A percentile compares a stretch with the other conserved stretches of the same genome.
Conservation (phyloP, 2,329 filamentous ascomycete genomes). For the Diaporthe citrichinensis region DNA sequence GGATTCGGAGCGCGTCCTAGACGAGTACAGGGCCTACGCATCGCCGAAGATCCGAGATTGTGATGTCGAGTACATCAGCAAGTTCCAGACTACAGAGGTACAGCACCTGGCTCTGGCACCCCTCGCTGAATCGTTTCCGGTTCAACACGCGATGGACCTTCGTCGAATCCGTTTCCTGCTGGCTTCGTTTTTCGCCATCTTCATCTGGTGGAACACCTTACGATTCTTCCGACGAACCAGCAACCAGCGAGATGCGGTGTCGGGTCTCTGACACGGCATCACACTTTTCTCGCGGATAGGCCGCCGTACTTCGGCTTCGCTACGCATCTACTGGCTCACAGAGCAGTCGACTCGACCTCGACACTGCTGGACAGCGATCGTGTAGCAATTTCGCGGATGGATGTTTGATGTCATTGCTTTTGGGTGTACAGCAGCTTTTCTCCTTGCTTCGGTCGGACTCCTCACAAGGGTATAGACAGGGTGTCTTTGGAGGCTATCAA, state of each 20-base stretch:
- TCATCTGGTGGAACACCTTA: constrained; percentile 32
- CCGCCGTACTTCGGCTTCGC: background rate
- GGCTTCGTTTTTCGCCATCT: constrained; percentile 24
- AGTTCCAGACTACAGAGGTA: constrained; percentile 59
- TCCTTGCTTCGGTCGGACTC: constrained; percentile 29
- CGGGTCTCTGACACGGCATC: constrained; percentile 7
- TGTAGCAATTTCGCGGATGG: background rate
- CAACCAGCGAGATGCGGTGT: background rate
- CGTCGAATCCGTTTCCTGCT: constrained; percentile 41
- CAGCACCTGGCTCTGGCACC: constrained; percentile 34
- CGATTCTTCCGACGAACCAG: constrained; percentile 11
- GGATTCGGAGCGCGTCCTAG: constrained; percentile 72
- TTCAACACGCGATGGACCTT: constrained; percentile 51
- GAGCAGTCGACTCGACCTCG: constrained; percentile 9
- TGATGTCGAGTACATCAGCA: constrained; percentile 70
- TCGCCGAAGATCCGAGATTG: constrained; percentile 72
- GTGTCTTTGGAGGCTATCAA: constrained; percentile 62
- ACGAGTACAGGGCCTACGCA: constrained; percentile 81
- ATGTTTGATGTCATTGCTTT: background rate
- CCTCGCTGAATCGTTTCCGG: constrained; percentile 31
- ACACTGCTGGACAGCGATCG: constrained; percentile 13
- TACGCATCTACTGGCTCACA: background rate
- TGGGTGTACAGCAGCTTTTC: constrained; percentile 16
- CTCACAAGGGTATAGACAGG: constrained; percentile 49
- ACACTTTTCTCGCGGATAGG: background rate